These are phyloP conservation scores for Dipsacomyces acuminosporus DNA, from an alignment of 371 early-diverging fungal genomes.

Conservation along the genomic window DNA sequence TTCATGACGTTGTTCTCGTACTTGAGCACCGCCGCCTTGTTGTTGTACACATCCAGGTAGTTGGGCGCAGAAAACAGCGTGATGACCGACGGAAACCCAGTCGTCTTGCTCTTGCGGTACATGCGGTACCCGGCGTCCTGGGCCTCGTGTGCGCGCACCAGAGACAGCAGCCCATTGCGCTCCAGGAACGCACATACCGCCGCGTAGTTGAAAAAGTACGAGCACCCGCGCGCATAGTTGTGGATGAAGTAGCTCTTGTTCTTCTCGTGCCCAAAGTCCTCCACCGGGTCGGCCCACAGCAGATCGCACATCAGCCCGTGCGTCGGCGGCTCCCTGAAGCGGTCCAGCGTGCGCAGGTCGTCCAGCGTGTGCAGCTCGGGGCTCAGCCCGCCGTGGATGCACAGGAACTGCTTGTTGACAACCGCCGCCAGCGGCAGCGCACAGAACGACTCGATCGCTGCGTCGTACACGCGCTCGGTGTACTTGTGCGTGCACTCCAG, in stretches of 20 bases:
- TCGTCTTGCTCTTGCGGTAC: constrained; percentile 89
- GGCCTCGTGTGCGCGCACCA: constrained; percentile 98
- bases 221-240: constrained; percentile 92
- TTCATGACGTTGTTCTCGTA: constrained; percentile 97
- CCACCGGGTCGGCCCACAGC: constrained; percentile 97
- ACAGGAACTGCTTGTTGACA: constrained; percentile 95
- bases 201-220: constrained; percentile 82
- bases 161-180: constrained; percentile 83
- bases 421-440: constrained; percentile 93
- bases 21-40: constrained; percentile 94
- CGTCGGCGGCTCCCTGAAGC: constrained; percentile 94
- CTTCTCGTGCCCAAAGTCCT: constrained; percentile 90
- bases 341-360: constrained; percentile 81
- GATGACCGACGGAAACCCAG: constrained; percentile 93
- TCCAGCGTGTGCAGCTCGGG: constrained; percentile 87
- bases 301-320: constrained; percentile 96
- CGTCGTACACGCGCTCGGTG: constrained; percentile 89
- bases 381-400: constrained; percentile 98
- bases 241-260: constrained; percentile 75
- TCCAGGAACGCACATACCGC: constrained; percentile 92
- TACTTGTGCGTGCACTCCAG: constrained; percentile 94
- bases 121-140: constrained; percentile 96
- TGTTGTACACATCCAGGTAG: constrained; percentile 96
- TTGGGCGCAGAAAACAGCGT: constrained; percentile 98
- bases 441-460: constrained; percentile 89